Base-by-base conservation (phyloP, 768 basidiomycete genomes). In the Leucocoprinus birnbaumii region DNA sequence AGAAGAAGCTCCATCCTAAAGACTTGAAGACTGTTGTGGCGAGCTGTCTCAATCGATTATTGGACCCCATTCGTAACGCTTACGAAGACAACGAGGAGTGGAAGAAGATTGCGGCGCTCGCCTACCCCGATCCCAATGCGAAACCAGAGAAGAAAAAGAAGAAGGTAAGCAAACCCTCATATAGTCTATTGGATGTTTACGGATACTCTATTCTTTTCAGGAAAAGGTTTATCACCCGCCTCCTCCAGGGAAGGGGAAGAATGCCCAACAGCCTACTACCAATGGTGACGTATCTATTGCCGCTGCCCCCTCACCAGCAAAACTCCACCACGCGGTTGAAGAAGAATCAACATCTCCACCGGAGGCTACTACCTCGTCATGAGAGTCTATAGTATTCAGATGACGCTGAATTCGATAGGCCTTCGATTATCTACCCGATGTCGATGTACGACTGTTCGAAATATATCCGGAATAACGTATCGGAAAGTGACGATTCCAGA, bases 21-120 rank as follows among this genome's bases (percentile, higher is more conserved):
- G 97, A 97, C 69, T 72, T 98, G 65, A 99, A 99, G 77, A 70
- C 69, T 3, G 80, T 84, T 0, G 91, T 96, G 14, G 79, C 81
- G 41, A 82, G 85, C 31, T 86, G 84, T 11, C 85, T 98, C 66
- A 79, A 82, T 64, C 75, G 76, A 22, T 72, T 0, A 86, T 99
- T 98, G 54, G 84, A 82, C 18, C 95, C 96, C 0, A 86, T 99
- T n/a, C n/a, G n/a, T n/a, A n/a, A n/a, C n/a, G n/a, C n/a, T n/a
- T n/a, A n/a, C n/a, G n/a, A n/a, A n/a, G 81, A 73, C 59, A 84
- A 83, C 63, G 79, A 86, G 62, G 92, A 92, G 66, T 98, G 92
- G 85, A 83, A 89, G 69, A 75, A 74, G 63, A 74, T 87, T 5
- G 87, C 88, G 65, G 80, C 77, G 63, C 70, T 87, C 19, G 97